phyloP scores from a whole-genome alignment of 129 eudicot species.

The Chrysanthemum lavandulifolium region DNA sequence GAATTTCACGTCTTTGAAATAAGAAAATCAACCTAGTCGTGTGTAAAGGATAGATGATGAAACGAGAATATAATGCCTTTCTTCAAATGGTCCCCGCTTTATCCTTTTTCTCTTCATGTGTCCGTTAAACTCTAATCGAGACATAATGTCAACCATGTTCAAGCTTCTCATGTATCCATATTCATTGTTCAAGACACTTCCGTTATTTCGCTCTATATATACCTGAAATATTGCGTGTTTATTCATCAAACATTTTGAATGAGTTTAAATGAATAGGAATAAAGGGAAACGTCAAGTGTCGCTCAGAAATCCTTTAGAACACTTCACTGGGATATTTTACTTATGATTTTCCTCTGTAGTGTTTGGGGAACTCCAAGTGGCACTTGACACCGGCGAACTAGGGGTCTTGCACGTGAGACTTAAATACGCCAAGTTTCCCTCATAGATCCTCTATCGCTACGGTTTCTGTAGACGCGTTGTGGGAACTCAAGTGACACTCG shows the following conservation, averaged over 20 bases:
- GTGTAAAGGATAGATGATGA: slow-evolving; percentile 5
- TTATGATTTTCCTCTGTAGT: slow-evolving; percentile 18
- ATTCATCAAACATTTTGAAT: background rate
- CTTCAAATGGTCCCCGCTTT: slow-evolving; percentile 11
- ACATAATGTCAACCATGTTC: slow-evolving; percentile 18
- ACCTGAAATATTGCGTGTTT: background rate
- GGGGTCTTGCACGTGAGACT: background rate
- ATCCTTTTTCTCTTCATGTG: background rate
- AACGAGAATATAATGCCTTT: slow-evolving; percentile 12
- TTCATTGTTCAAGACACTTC: background rate
- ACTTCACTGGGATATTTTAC: slow-evolving; percentile 25
- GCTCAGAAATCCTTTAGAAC: slow-evolving; percentile 29
- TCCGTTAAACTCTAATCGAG: background rate
- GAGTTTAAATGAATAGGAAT: background rate
- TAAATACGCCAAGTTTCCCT: slow-evolving; percentile 15
- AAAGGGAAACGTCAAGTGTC: slow-evolving; percentile 23
- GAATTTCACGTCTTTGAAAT: too few relatives aligned
- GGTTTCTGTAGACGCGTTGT: slow-evolving; percentile 23
- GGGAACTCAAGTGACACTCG: slow-evolving; percentile 26
- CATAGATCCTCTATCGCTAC: slow-evolving; percentile 5
- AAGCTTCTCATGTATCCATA: slow-evolving; percentile 17
- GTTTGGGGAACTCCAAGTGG: slow-evolving; percentile 34
- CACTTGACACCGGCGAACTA: slow-evolving; percentile 13
- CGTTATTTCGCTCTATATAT: slow-evolving; percentile 3
- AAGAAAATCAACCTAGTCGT: background rate